Base-by-base conservation (phyloP, 805 yeast genomes). In the Wickerhamiella occidentalis region DNA sequence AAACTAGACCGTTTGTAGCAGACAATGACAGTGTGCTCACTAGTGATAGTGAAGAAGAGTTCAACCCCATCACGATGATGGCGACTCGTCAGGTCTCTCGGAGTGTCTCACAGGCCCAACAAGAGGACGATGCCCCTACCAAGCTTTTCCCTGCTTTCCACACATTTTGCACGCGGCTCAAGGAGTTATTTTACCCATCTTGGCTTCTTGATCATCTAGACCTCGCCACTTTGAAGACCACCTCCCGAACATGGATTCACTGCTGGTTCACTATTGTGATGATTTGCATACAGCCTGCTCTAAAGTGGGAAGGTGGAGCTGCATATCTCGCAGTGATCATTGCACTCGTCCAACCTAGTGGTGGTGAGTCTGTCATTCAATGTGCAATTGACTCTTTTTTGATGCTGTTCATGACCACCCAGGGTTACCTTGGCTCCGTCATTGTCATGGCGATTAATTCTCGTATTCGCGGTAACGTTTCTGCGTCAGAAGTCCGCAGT, bases 241-340 rank as follows among this genome's bases (percentile, higher is more conserved):
- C 59, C 1, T 36, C 55, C 13, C 49, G 64, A 3, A 58, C 64
- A 2, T 61, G 64, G 64, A 28, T 54, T 6, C 53, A 49, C 37
- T 49, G 57, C 50, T 61, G 61, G 61, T 49, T 58, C 2, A 47
- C 56, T 5, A 45, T 56, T 12, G 22, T 61, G 12, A 41, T 62
- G 15, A 45, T 52, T n/a, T 49, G 55, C 13, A 49, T 56, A 23
- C 52, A 49, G 3, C 38, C 47, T 5, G 46, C 58, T 1, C 54
- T 44, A 2, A 40, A 43, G 13, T 62, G 62, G 56, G 54, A 60
- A 54, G 64, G 63, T 3, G 54, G 50, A 1, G 61, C 61, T 1
- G 48, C 61, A 1, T 62, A 56, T 36, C 37, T 59, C 30, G 50
- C 61, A 9, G 44, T 52, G 13, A 60, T 62, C 35, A 40, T 59